phyloP scores from a whole-genome alignment of 129 eudicot species.

The Pulicaria dysenterica region DNA sequence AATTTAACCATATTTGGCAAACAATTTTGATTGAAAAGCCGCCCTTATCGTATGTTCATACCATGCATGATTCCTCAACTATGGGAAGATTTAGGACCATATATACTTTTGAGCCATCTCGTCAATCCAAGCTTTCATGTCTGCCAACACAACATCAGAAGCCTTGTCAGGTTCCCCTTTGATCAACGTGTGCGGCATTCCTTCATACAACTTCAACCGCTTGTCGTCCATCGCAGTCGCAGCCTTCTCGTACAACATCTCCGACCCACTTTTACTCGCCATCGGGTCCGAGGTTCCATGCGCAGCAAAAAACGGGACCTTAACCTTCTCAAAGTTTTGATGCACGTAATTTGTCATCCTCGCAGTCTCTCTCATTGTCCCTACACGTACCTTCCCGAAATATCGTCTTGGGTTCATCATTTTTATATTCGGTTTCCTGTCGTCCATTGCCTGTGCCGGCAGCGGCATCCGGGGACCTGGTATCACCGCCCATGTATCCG shows the following conservation, averaged over 20 bases:
- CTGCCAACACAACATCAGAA: constrained; percentile 61
- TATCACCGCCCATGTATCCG: constrained; percentile 93
- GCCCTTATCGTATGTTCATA: too few relatives aligned
- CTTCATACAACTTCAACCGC: constrained; percentile 72
- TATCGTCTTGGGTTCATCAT: constrained; percentile 74
- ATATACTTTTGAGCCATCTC: constrained; percentile 61
- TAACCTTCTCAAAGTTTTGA: constrained; percentile 63
- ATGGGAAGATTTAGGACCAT: constrained; percentile 36
- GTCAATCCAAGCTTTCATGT: constrained; percentile 91
- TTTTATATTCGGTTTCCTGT: constrained; percentile 63
- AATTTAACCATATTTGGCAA: too few relatives aligned
- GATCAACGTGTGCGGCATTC: constrained; percentile 78
- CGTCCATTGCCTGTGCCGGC: constrained; percentile 65
- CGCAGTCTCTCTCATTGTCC: constrained; percentile 78
- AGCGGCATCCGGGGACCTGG: constrained; percentile 75
- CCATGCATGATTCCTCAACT: too few relatives aligned
- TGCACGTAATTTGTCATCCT: constrained; percentile 64
- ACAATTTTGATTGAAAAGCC: too few relatives aligned
- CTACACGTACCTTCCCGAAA: constrained; percentile 70
- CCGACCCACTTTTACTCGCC: constrained; percentile 55
- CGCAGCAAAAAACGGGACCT: constrained; percentile 54
- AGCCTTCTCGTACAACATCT: constrained; percentile 72
- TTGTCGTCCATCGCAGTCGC: constrained; percentile 53
- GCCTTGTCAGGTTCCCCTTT: constrained; percentile 89
- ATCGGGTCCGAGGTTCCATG: constrained; percentile 81